phyloP scores from a whole-genome alignment of 495 filamentous ascomycete species.

The Saxophila tyrrhenica region DNA sequence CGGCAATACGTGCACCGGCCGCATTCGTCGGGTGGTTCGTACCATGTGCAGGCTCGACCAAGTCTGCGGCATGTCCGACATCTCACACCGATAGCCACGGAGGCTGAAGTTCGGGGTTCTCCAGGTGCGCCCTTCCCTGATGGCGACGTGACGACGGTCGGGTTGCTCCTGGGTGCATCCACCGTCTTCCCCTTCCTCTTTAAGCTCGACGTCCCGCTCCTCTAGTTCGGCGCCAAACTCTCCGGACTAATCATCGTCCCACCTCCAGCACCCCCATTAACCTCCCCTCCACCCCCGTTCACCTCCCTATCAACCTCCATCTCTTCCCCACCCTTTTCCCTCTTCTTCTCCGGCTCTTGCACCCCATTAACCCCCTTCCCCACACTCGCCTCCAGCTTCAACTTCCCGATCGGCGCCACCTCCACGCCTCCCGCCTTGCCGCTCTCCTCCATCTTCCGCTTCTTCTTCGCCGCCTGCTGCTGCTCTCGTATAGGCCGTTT shows the following conservation, averaged over 20 bases:
- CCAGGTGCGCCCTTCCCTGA: too few relatives aligned
- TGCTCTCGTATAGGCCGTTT: constrained; percentile 76
- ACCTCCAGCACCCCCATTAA: constrained; percentile 18
- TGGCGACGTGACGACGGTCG: too few relatives aligned
- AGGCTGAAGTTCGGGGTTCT: too few relatives aligned
- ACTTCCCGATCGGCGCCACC: constrained; percentile 24
- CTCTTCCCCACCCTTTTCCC: constrained; percentile 22
- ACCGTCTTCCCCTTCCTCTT: not conserved
- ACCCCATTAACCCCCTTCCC: constrained; percentile 18
- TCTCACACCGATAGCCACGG: too few relatives aligned
- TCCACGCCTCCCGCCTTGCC: constrained; percentile 4
- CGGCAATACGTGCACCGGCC: too few relatives aligned
- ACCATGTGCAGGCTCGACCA: too few relatives aligned
- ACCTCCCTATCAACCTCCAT: not conserved
- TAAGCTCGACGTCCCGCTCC: not conserved
- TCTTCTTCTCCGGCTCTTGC: constrained; percentile 13
- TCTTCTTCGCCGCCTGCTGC: constrained; percentile 61
- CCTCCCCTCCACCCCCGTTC: not conserved
- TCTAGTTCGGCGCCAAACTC: constrained; percentile 11
- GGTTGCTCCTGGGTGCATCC: too few relatives aligned
- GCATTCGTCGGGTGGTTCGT: too few relatives aligned
- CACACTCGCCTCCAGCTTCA: constrained; percentile 28
- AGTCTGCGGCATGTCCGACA: too few relatives aligned
- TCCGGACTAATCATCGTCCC: constrained; percentile 31
- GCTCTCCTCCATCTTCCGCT: constrained; percentile 34